A percentile compares a stretch with the other conserved stretches of the same genome.
These are phyloP conservation scores for Colletotrichum brevisporum DNA, from an alignment of 2,329 filamentous ascomycete species.

Conservation along the genomic window DNA sequence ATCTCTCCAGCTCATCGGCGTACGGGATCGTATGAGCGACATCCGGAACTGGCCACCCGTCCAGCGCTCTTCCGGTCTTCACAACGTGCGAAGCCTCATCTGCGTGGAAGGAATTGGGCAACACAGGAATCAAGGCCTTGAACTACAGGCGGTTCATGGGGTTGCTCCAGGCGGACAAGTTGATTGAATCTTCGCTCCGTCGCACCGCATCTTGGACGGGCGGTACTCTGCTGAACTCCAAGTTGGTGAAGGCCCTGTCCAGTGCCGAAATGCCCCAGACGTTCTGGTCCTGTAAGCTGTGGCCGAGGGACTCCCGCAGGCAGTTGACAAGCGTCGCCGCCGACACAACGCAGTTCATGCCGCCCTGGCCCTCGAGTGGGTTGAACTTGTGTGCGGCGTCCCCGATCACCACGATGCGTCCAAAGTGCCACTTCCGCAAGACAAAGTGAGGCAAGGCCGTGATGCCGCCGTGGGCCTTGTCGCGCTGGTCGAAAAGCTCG, in stretches of 20 bases:
- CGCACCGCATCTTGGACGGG: neutral
- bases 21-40: neutral
- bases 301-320: neutral
- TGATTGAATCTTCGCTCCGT: neutral
- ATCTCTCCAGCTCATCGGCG: neutral
- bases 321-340: constrained; percentile 43
- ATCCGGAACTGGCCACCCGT: neutral
- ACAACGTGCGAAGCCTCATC: neutral
- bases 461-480: constrained; percentile 35
- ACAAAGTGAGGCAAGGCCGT: constrained; percentile 51
- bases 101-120: constrained; percentile 6
- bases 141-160: constrained; percentile 1
- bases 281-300: neutral
- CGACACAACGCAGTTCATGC: constrained; percentile 46
- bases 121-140: neutral
- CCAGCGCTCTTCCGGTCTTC: constrained; percentile 6
- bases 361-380: constrained; percentile 46
- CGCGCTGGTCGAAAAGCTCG: neutral
- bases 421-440: constrained; percentile 49
- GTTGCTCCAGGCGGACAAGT: neutral
- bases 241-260: neutral
- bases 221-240: neutral
- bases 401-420: constrained; percentile 48
- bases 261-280: neutral
- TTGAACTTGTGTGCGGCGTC: constrained; percentile 52